A percentile compares a stretch with the other conserved stretches of the same genome.
Conservation (phyloP, 345 rosid genomes). For the Acer negundo region DNA sequence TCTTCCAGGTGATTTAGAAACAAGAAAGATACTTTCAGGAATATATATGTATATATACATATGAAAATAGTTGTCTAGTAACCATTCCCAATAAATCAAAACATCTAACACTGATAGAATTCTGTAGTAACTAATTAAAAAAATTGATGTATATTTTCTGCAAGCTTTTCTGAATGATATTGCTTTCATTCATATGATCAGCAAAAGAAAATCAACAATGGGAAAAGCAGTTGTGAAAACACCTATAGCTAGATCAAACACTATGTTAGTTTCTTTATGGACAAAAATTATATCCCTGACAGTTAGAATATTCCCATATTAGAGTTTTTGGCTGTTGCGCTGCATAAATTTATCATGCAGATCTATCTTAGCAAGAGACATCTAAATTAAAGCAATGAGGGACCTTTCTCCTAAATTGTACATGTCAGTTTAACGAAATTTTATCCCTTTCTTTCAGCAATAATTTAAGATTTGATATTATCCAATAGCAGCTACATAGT, state of each 20-base stretch:
- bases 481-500: not conserved
- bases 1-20: constrained; percentile 45
- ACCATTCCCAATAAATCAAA: constrained; percentile 3
- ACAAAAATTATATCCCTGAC: not conserved
- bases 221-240: not conserved
- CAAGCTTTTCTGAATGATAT: not conserved
- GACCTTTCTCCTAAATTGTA: not conserved
- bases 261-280: not conserved
- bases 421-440: not conserved
- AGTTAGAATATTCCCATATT: not conserved
- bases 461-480: not conserved
- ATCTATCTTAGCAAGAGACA: not conserved
- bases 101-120: not conserved
- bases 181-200: not conserved
- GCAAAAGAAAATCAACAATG: not conserved
- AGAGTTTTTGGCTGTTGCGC: not conserved
- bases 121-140: not conserved
- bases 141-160: not conserved
- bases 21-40: constrained; percentile 27
- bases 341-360: not conserved
- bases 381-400: not conserved
- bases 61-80: constrained; percentile 12
- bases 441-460: not conserved
- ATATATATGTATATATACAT: constrained; percentile 15
- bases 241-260: not conserved